phyloP scores from a whole-genome alignment of 768 basidiomycete species.

The Auricularia sp. region DNA sequence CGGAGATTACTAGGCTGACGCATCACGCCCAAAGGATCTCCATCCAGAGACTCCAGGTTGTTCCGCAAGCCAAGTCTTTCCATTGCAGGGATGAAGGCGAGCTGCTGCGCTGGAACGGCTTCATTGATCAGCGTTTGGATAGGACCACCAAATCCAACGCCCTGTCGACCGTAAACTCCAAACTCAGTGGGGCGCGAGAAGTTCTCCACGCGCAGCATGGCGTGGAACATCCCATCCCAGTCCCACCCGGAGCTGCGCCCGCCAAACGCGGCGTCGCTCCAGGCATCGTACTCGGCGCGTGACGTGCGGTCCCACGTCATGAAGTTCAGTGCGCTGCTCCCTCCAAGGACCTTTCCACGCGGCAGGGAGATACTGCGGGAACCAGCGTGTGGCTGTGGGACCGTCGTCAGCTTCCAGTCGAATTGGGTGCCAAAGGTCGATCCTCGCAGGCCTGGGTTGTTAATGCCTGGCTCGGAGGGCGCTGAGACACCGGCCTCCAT shows the following conservation, averaged over 20 bases:
- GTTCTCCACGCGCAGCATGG: no score
- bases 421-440: not conserved
- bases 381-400: constrained; percentile 1
- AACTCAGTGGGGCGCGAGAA: no score
- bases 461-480: not conserved
- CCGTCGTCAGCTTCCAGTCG: constrained; percentile 7
- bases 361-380: not conserved
- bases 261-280: not conserved
- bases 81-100: no score
- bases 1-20: constrained; percentile 3
- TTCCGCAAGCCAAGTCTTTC: no score
- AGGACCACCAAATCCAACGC: no score
- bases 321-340: constrained; percentile 5
- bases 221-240: no score
- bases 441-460: not conserved
- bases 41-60: not conserved
- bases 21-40: constrained; percentile 16
- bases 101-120: no score
- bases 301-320: constrained; percentile 7
- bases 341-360: constrained; percentile 6
- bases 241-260: not conserved
- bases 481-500: no score
- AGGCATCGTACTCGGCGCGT: constrained; percentile 7
- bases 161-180: no score
- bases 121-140: no score